Evolutionary conservation across 768 basidiomycete species (phyloP).

Genomic region (Rossbeevera mucosa): DNA sequence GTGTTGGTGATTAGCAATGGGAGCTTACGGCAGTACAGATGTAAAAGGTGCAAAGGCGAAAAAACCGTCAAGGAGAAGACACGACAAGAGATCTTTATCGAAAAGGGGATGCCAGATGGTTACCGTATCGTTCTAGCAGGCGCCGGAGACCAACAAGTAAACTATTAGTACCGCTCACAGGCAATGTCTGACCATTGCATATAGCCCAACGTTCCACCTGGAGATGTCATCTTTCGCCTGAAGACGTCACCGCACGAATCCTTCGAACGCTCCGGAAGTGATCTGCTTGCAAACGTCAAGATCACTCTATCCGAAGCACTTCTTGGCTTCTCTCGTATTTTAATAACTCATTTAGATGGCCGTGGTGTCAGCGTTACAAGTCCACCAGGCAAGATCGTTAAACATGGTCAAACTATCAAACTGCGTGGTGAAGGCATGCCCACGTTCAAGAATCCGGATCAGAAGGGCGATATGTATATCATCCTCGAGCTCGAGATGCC

Average conservation of each 20-base stretch:
- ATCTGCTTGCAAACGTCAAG: slow-evolving; percentile 73
- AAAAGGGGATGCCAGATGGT: slow-evolving; percentile 80
- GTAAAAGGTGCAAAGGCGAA: slow-evolving; percentile 92
- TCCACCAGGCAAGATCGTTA: slow-evolving; percentile 72
- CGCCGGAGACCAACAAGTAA: slow-evolving; percentile 86
- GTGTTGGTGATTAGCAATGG: not conserved
- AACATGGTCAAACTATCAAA: slow-evolving; percentile 67
- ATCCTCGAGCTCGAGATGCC: slow-evolving; percentile 90
- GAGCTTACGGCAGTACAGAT: slow-evolving; percentile 43
- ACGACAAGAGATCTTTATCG: slow-evolving; percentile 80
- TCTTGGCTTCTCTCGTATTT: slow-evolving; percentile 88
- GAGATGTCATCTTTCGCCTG: slow-evolving; percentile 86
- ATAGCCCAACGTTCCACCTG: slow-evolving; percentile 81
- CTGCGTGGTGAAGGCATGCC: slow-evolving; percentile 91
- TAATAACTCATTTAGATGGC: slow-evolving; percentile 90
- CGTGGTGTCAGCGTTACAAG: slow-evolving; percentile 78
- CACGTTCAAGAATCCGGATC: slow-evolving; percentile 54
- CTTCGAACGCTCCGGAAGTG: slow-evolving; percentile 79
- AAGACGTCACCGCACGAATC: slow-evolving; percentile 63
- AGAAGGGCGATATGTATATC: slow-evolving; percentile 79
- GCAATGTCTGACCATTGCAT: slow-evolving; percentile 6
- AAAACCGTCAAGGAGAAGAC: slow-evolving; percentile 85
- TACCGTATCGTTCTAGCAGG: slow-evolving; percentile 87
- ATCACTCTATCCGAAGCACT: slow-evolving; percentile 93
- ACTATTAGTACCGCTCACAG: slow-evolving; percentile 2